Percentiles rank a stretch among this genome's conserved stretches.
phyloP scores from a whole-genome alignment of 2,329 filamentous ascomycete species.

The Colletotrichum gloeosporioides region DNA sequence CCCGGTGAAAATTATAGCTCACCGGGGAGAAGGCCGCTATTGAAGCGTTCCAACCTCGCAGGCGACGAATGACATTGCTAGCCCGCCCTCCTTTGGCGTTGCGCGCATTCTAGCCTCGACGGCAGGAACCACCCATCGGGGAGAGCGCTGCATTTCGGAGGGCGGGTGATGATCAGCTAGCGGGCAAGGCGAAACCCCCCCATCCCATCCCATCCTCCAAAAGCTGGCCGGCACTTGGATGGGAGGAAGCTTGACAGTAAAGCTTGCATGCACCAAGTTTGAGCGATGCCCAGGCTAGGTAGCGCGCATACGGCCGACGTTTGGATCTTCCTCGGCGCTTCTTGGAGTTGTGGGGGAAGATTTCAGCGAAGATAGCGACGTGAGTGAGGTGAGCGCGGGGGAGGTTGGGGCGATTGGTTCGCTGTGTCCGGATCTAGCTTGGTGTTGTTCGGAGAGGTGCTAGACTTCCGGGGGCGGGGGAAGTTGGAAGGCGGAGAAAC shows the following conservation, averaged over 20 bases:
- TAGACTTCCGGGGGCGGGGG: neutral
- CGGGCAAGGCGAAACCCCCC: neutral
- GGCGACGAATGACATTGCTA: neutral
- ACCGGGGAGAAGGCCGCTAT: neutral
- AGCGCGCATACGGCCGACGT: neutral
- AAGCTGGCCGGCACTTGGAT: neutral
- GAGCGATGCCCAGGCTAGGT: neutral
- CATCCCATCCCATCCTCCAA: neutral
- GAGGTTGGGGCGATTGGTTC: neutral
- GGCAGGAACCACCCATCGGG: neutral
- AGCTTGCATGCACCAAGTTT: neutral
- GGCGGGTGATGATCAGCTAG: neutral
- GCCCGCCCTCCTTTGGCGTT: neutral
- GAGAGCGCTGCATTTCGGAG: neutral
- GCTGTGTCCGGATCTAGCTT: neutral
- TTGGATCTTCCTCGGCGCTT: neutral
- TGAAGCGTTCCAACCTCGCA: neutral
- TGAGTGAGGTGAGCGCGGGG: neutral
- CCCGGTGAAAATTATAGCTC: neutral
- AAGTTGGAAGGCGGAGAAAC: neutral
- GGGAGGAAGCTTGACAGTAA: neutral
- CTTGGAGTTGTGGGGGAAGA: neutral
- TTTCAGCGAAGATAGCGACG: constrained; percentile 20
- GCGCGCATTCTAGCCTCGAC: neutral
- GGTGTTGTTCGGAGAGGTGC: neutral